Evolutionary conservation across 768 basidiomycete genomes (phyloP), one percentile per base, ranked within the genome.

Genomic region (Infundibulicybe gibba): DNA sequence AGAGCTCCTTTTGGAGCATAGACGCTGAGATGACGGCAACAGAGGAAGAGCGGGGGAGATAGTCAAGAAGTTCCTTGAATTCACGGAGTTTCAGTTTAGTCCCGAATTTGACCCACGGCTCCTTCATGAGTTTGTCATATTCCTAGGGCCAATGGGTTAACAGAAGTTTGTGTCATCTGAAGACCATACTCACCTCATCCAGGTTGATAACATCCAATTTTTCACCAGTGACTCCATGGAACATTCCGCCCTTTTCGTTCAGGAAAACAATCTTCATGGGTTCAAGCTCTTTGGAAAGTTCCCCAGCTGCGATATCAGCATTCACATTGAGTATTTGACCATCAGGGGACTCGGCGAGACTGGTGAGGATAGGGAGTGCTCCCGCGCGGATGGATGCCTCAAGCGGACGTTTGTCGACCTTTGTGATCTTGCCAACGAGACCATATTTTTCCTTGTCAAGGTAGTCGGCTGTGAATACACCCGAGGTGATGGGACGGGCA

Each of bases 291-390:
- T 97, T 97, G 6, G 95, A 89, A 15, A 99, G 80, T 67, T 99
- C 97, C 34, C 95, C 97, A 1, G 97, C 95, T 2, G 97, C 97
- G 52, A 98, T 90, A 63, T 99, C 97, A 16, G 97, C 97, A 61
- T 98, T 99, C 64, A 99, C 97, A 59, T 99, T 99, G 52, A 98
- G 76, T 56, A 99, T 94, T 66, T 99, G 97, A n/a, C 97, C 97
- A 31, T 97, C 92, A 16, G 84, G 77, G 31, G 90, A 89, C 69
- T 98, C 97, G 5, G 97, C 95, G 43, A 99, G 74, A 64, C 86
- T 90, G 53, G 94, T 97, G 15, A 98, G 75, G 67, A 99, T 97
- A 48, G 97, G 97, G 19, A 99, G 77, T 16, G 93, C 94, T 30
- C 97, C 95, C 1, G 95, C 94, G 40, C 91, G 83, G 63, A 99